Base-by-base conservation (phyloP, 1,284 basidiomycete species). In the Cryptococcus sp. region DNA sequence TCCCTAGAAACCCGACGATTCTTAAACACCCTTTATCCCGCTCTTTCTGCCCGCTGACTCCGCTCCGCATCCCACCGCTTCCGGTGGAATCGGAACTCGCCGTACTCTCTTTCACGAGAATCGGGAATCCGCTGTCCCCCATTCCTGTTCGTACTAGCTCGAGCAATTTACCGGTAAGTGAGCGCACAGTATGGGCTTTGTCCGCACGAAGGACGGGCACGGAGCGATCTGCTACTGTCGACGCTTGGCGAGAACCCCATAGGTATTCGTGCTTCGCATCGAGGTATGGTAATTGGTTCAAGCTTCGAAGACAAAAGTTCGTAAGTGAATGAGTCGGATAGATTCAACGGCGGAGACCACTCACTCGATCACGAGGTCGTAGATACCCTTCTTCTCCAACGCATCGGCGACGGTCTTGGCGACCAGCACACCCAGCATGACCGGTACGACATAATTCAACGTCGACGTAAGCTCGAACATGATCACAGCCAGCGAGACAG, bases 401-500 rank as follows among this genome's bases (percentile, higher is more conserved):
- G 88, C 89, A 76, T 97, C 93, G 16, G 90, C 91, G 3, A 91
- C 86, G 0, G 93, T 94, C 82, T 97, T 97, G 27, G 94, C 93
- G 7, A 94, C 88, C 31, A 98, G 83, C 5, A 98, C 81, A 7
- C 76, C 76, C 27, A 98, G 77, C 90, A 97, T 97, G 64, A 97
- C 87, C 1, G 95, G 95, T 0, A 95, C 89, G n/a, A 86, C 89
- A 76, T 98, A 97, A 4, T 91, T 93, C 63, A 99, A 80, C 1
- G 92, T 93, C 62, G 93, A 90, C 1, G 94, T 99, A 49, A 99
- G 83, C 77, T 98, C 95, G 71, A 97, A 91, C 85, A 97, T 93
- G 79, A 98, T 98, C 54, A 98, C 94, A 1, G 92, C 93, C 51
- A 97, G 84, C 1, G 92, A 94, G 10, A 97, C 91, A 0, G 78